Evolutionary conservation across 2,329 filamentous ascomycete species (phyloP).

Genomic region (Calonectria multiphialidica): DNA sequence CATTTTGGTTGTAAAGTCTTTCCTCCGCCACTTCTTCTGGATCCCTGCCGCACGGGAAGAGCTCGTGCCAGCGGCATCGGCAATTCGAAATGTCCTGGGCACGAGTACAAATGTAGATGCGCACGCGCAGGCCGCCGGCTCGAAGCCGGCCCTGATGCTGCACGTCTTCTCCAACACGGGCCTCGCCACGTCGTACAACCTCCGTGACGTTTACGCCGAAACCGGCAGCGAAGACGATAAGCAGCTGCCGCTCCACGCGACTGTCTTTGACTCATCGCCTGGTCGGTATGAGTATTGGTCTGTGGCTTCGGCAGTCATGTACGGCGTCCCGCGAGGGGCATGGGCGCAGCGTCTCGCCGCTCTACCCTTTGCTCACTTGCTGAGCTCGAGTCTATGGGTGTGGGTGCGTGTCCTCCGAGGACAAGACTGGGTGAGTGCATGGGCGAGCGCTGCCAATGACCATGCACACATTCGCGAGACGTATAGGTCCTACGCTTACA

Average conservation of each 20-base stretch:
- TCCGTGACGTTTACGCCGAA: constrained; percentile 7
- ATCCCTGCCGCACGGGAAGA: neutral
- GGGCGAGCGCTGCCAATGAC: neutral
- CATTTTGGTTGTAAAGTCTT: neutral
- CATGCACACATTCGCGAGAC: neutral
- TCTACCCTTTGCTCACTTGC: neutral
- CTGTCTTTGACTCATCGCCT: constrained; percentile 4
- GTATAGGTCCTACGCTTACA: constrained; percentile 11
- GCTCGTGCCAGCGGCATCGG: neutral
- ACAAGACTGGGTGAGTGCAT: constrained; percentile 2
- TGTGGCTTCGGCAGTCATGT: constrained; percentile 8
- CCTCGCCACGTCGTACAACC: constrained; percentile 4
- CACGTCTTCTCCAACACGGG: constrained; percentile 17
- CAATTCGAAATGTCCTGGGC: neutral
- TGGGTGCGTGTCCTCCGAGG: neutral
- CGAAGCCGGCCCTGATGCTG: neutral
- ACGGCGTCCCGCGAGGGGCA: neutral
- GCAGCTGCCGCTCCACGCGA: neutral
- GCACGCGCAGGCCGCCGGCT: neutral
- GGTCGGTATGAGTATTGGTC: constrained; percentile 3
- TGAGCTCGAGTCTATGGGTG: neutral
- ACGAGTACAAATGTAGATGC: neutral
- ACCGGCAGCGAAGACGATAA: neutral
- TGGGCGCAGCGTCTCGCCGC: neutral
- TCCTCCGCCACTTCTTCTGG: constrained; percentile 14